These are phyloP conservation scores for Fusarium sp. DNA, from an alignment of 2,329 filamentous ascomycete species.

Conservation along the genomic window DNA sequence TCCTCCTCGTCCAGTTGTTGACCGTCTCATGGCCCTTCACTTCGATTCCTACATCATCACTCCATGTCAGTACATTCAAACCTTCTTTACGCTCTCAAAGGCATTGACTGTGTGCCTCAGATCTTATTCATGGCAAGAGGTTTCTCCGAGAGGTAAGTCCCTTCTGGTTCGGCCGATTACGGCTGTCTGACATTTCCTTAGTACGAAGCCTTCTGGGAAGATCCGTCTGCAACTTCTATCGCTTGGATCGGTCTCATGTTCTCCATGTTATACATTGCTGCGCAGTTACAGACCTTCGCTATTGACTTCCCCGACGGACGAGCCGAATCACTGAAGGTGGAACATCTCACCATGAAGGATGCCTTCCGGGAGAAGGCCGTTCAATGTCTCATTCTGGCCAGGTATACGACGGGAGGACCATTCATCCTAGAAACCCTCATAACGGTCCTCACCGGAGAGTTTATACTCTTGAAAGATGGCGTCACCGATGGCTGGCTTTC, in stretches of 20 bases:
- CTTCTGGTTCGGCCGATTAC: background rate
- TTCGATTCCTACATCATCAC: constrained; percentile 26
- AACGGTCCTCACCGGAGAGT: constrained; percentile 21
- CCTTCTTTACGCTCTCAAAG: background rate
- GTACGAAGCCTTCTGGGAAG: constrained; percentile 24
- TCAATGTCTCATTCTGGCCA: constrained; percentile 19
- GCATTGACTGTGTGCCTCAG: constrained; percentile 15
- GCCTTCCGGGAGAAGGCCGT: constrained; percentile 22
- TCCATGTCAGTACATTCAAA: constrained; percentile 15
- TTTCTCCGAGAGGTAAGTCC: constrained; percentile 26
- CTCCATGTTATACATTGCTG: constrained; percentile 23
- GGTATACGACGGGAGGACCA: constrained; percentile 22
- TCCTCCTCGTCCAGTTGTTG: constrained; percentile 27
- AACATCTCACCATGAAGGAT: constrained; percentile 24
- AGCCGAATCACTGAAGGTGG: constrained; percentile 15
- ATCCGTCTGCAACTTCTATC: constrained; percentile 14
- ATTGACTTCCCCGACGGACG: constrained; percentile 1
- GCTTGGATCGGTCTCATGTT: constrained; percentile 29
- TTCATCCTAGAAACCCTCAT: constrained; percentile 25
- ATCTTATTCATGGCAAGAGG: constrained; percentile 22
- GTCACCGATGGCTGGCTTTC: constrained; percentile 17
- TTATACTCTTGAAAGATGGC: constrained; percentile 12
- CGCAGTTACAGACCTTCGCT: constrained; percentile 23
- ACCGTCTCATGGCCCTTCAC: constrained; percentile 25
- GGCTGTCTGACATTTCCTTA: constrained; percentile 18